Evolutionary conservation across 2,329 filamentous ascomycete genomes (phyloP), one percentile per base, ranked within the genome.

Genomic region (Metarhizium rileyi): DNA sequence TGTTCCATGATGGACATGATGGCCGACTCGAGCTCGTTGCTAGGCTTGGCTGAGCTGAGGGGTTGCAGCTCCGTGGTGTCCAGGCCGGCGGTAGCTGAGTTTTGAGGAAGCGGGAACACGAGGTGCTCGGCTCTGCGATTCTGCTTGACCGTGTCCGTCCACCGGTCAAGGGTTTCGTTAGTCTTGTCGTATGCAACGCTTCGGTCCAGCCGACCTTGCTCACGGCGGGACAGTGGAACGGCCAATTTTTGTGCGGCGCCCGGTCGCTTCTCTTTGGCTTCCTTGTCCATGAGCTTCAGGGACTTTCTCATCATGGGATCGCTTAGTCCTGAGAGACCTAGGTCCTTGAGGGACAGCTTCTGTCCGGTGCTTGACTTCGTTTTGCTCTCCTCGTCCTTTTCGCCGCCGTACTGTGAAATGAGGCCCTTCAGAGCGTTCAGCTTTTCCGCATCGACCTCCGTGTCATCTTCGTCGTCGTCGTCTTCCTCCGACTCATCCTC

Each of bases 111-210:
- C 5, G 93, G 93, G 61, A 98, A 98, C 20, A 84, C 76, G 12
- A 98, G 73, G 65, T 95, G 89, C 55, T 97, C 93, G 1, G 91
- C 90, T 57, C 89, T 80, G 52, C 93, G 85, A 66, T 96, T 96
- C 28, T 88, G 82, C 69, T 96, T 95, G 61, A 98, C 90, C 0
- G 93, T 97, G 53, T 96, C 91, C 28, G 85, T 85, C 93, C 93
- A 98, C 59, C 89, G 82, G 55, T 87, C 83, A 25, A 98, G 74
- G 0, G 90, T 91, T 66, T 96, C 85, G 60, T 94, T 95, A 46
- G 89, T 90, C 72, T 95, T 90, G 33, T 90, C 82, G 59, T 90
- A 94, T 3, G 93, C 93, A 23, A 83, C 89, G 47, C 75, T 74
- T 47, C 93, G 87, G 60, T 95, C 85, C 16, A 96, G 69, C 46